Evolutionary conservation across 2,329 filamentous ascomycete species (phyloP), one percentile per base, ranked within the genome.

Genomic region (Cytospora chrysosperma): DNA sequence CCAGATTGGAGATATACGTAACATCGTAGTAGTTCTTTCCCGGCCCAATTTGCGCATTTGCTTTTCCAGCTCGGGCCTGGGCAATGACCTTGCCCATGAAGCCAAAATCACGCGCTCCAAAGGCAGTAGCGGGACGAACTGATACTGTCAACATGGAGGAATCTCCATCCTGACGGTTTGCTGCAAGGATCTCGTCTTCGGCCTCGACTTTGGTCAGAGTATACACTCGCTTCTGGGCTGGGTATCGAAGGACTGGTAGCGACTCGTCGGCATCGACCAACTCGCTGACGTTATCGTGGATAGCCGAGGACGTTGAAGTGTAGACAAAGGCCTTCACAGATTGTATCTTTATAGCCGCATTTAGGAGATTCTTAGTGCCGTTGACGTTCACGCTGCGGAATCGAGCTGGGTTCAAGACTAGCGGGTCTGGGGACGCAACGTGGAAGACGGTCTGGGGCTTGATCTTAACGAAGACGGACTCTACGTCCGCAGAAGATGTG

Each of bases 11-110:
- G 12, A 68, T 64, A 47, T 72, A 73, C 15, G 70, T 69, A 50
- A 72, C 71, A 59, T 70, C 68, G 67, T 70, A 73, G 32, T 71
- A 53, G 60, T 74, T 74, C 52, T 70, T 67, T 2, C 71, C 71
- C 17, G 68, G 59, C 15, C 73, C 73, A 24, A 74, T 67, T 26
- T 68, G 67, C 13, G 66, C 32, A 17, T 60, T 68, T 1, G 59
- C 67, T 40, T 64, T 68, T 13, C 68, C 67, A 12, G 62, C 61
- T 24, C 67, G 67, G 13, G 65, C 62, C 40, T 60, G 58, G 1
- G 56, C 64, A 27, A 68, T 64, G 8, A 70, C 50, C 10, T 54
- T 60, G n/a, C 50, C 34, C 19, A 54, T 15, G n/a, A 47, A 47
- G 21, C 50, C 34, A 15, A 26, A 32, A 9, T 47, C 58, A 19